Conservation (phyloP, 179 eudicot genomes). For the Corrigiola litoralis region DNA sequence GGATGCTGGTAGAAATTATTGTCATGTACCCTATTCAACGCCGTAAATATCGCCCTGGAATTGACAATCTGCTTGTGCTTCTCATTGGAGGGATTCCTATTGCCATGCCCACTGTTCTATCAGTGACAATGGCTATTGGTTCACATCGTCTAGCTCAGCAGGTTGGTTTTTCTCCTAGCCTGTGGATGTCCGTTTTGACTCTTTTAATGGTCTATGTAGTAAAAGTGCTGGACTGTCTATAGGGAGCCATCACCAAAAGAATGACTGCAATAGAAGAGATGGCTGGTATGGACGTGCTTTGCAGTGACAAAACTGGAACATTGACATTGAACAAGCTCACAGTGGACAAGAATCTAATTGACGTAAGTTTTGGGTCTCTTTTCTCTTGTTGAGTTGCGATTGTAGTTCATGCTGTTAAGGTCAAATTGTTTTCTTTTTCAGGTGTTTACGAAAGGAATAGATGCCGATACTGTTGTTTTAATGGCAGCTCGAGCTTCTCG, state of each 20-base stretch:
- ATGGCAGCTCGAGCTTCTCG: constrained; percentile 95
- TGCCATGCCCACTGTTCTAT: constrained; percentile 95
- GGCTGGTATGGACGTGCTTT: constrained; percentile 97
- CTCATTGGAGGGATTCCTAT: constrained; percentile 95
- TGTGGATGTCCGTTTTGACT: background rate
- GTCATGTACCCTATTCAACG: constrained; percentile 91
- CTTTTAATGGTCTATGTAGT: background rate
- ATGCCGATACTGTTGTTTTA: constrained; percentile 76
- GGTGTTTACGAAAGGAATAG: constrained; percentile 87
- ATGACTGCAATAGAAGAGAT: constrained; percentile 97
- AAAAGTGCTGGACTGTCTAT: constrained; percentile 7
- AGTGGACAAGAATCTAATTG: constrained; percentile 81
- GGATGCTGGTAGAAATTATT: constrained; percentile 73
- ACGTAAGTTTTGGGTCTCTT: constrained; percentile 33
- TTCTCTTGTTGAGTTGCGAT: background rate
- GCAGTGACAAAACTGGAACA: constrained; percentile 94
- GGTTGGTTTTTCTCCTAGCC: constrained; percentile 36
- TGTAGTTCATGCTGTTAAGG: background rate
- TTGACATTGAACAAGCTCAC: constrained; percentile 83
- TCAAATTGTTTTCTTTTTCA: constrained; percentile 15
- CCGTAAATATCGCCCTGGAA: constrained; percentile 75
- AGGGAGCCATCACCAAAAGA: constrained; percentile 95
- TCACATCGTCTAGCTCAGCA: constrained; percentile 86
- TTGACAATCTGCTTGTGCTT: constrained; percentile 86
- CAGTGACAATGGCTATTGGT: constrained; percentile 95